Conservation (phyloP, 1,284 basidiomycete species). For the Crepidotus sp. region DNA sequence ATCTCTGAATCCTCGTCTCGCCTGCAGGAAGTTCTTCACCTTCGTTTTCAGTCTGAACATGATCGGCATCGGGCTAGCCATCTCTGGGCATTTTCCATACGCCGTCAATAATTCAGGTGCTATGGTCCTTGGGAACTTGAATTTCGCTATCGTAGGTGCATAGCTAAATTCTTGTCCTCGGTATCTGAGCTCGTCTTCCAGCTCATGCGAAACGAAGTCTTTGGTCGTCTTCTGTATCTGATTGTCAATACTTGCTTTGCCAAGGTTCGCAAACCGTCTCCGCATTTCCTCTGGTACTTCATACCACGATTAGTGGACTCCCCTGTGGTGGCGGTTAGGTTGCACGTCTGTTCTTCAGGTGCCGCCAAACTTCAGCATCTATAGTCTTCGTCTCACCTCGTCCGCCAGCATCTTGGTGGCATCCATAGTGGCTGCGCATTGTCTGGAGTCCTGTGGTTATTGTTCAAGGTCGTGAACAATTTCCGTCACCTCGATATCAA, state of each 20-base stretch:
- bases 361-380: background rate
- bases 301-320: conserved; percentile 45
- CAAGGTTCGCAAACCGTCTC: conserved; percentile 33
- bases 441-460: conserved; percentile 56
- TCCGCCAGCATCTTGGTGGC: conserved; percentile 46
- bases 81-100: conserved; percentile 46
- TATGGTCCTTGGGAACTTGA: conserved; percentile 51
- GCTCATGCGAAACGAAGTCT: conserved; percentile 57
- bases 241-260: conserved; percentile 52
- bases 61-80: conserved; percentile 42
- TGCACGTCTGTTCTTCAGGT: conserved; percentile 54
- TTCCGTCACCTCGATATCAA: conserved; percentile 48
- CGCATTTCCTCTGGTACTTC: background rate
- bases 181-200: conserved; percentile 30
- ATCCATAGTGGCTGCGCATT: conserved; percentile 66
- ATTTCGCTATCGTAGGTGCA: conserved; percentile 38
- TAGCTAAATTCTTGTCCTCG: no score
- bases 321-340: conserved; percentile 51
- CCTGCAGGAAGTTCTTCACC: conserved; percentile 51
- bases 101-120: conserved; percentile 50
- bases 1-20: conserved; percentile 2
- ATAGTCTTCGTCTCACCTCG: background rate
- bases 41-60: conserved; percentile 45
- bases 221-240: conserved; percentile 51
- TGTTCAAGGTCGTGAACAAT: conserved; percentile 47